Conservation (phyloP, 2,329 filamentous ascomycete species). For the Pyrenochaeta sp. region DNA sequence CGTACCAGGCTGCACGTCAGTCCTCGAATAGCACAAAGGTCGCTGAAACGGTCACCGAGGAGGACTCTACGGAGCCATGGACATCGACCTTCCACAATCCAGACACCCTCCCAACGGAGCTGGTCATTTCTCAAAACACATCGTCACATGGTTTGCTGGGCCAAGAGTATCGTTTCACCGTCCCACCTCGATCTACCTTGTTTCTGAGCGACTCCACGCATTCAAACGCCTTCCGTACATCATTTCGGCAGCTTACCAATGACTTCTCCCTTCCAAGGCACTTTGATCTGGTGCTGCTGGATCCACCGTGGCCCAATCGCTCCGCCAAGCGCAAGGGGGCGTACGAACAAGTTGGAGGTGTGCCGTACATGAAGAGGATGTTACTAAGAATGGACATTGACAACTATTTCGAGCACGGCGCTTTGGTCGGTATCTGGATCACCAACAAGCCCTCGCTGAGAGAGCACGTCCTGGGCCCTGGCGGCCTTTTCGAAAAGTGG, state of each 20-base stretch:
- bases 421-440: conserved; percentile 75
- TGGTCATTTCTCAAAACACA: conserved; percentile 29
- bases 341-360: conserved; percentile 56
- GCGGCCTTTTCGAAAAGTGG: conserved; percentile 72
- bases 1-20: conserved; percentile 31
- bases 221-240: conserved; percentile 46
- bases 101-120: conserved; percentile 28
- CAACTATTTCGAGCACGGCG: conserved; percentile 42
- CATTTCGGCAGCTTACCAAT: conserved; percentile 48
- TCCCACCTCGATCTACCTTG: conserved; percentile 61
- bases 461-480: conserved; percentile 62
- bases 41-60: conserved; percentile 10
- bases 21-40: conserved; percentile 12
- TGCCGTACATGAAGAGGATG: conserved; percentile 57
- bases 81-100: conserved; percentile 42
- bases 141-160: conserved; percentile 8
- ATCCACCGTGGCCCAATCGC: conserved; percentile 84
- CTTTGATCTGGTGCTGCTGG: conserved; percentile 75
- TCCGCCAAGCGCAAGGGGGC: conserved; percentile 70
- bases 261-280: conserved; percentile 53
- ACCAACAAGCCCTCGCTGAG: conserved; percentile 73
- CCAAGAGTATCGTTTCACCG: conserved; percentile 45
- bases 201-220: conserved; percentile 59
- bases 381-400: conserved; percentile 58
- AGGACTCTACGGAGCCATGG: conserved; percentile 32